Percentiles rank a stretch among this genome's conserved stretches.
Conservation (phyloP, 1,139 yeast genomes). For the Waltiozyma sp. region DNA sequence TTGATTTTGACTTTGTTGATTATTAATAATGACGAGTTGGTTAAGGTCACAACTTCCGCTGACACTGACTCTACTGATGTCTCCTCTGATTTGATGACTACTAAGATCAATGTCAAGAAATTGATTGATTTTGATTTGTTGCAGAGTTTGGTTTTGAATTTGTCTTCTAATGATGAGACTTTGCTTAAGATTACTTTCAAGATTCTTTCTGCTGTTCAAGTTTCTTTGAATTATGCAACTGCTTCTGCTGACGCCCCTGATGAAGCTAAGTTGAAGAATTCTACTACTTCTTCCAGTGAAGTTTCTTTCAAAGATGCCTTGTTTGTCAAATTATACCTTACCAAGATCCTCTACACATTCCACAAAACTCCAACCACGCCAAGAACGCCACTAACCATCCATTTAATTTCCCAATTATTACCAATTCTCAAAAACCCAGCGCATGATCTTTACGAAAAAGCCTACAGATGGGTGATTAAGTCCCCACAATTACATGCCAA, state of each 20-base stretch:
- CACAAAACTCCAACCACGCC: slow-evolving; percentile 15
- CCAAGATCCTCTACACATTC: slow-evolving; percentile 47
- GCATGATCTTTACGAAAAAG: slow-evolving; percentile 62
- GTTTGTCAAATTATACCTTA: slow-evolving; percentile 45
- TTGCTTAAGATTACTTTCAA: slow-evolving; percentile 35
- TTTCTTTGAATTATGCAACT: slow-evolving; percentile 21
- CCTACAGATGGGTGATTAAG: slow-evolving; percentile 45
- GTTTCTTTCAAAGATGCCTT: slow-evolving; percentile 43
- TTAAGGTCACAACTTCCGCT: slow-evolving; percentile 24
- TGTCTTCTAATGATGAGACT: slow-evolving; percentile 41
- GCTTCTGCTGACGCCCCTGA: slow-evolving; percentile 7
- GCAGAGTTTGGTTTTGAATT: slow-evolving; percentile 42
- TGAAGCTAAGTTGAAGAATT: neutral
- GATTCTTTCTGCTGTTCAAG: slow-evolving; percentile 33
- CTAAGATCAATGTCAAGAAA: slow-evolving; percentile 41
- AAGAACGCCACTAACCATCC: slow-evolving; percentile 30
- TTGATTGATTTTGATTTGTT: slow-evolving; percentile 51
- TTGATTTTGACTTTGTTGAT: slow-evolving; percentile 48
- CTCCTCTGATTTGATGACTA: slow-evolving; percentile 14
- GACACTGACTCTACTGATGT: slow-evolving; percentile 18
- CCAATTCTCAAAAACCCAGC: slow-evolving; percentile 55
- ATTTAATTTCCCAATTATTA: slow-evolving; percentile 40
- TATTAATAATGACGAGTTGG: slow-evolving; percentile 52
- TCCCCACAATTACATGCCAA: slow-evolving; percentile 33
- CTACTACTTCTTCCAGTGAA: neutral